phyloP scores from a whole-genome alignment of 495 filamentous ascomycete genomes.

The Penicillium coffeae region DNA sequence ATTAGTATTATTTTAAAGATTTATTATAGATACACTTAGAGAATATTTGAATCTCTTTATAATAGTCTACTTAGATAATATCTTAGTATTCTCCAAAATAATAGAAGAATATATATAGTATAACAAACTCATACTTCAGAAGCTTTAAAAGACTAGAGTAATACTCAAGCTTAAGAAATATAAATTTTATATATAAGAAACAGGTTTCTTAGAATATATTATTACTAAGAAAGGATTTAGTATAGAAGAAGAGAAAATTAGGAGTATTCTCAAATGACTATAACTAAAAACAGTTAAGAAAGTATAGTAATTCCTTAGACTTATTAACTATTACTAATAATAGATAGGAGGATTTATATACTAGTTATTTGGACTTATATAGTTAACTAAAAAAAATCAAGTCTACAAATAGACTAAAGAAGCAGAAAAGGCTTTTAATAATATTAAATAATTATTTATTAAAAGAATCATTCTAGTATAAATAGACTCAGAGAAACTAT shows the following conservation, averaged over 20 bases:
- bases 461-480: not conserved
- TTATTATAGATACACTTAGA: not conserved
- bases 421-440: not conserved
- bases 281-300: not conserved
- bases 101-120: slow-evolving; percentile 8
- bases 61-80: slow-evolving; percentile 7
- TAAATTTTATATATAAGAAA: slow-evolving; percentile 1
- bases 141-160: not conserved
- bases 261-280: not conserved
- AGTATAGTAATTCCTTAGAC: not conserved
- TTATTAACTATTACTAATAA: slow-evolving; percentile 1
- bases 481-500: not conserved
- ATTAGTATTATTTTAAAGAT: slow-evolving; percentile 10
- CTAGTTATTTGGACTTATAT: not conserved
- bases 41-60: slow-evolving; percentile 14
- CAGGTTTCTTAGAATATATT: slow-evolving; percentile 1
- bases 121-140: not conserved
- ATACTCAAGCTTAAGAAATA: not conserved
- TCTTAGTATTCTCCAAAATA: slow-evolving; percentile 12
- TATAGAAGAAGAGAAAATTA: slow-evolving; percentile 1
- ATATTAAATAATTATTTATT: not conserved
- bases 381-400: slow-evolving; percentile 1
- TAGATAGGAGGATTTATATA: not conserved
- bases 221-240: slow-evolving; percentile 4
- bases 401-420: slow-evolving; percentile 1